phyloP scores from a whole-genome alignment of 345 rosid species.

The Lumnitzera littorea region DNA sequence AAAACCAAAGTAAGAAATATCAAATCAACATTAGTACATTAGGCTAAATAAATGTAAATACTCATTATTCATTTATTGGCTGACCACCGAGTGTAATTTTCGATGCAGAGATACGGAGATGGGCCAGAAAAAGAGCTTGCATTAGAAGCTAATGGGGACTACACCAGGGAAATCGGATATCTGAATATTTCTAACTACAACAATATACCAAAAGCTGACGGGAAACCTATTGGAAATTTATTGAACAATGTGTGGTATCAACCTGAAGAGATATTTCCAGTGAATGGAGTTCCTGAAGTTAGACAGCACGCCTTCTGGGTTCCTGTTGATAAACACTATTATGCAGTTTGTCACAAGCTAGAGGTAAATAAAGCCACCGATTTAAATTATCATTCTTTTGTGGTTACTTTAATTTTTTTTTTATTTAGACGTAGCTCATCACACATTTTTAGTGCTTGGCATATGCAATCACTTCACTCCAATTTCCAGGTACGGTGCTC shows the following conservation, averaged over 20 bases:
- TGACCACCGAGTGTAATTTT: no score
- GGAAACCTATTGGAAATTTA: slow-evolving; percentile 22
- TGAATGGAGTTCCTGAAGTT: slow-evolving; percentile 56
- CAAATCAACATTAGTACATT: no score
- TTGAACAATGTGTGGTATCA: slow-evolving; percentile 69
- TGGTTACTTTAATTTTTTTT: no score
- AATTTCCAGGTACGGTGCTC: no score
- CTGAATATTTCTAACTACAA: slow-evolving; percentile 33
- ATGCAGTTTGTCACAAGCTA: slow-evolving; percentile 29
- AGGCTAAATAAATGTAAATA: no score
- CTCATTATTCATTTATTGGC: no score
- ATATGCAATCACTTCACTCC: no score
- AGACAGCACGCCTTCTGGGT: slow-evolving; percentile 62
- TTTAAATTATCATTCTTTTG: background rate
- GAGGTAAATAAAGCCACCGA: slow-evolving; percentile 22
- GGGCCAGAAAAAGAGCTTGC: slow-evolving; percentile 46
- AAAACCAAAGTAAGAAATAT: no score
- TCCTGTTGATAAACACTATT: slow-evolving; percentile 42
- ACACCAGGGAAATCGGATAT: slow-evolving; percentile 50
- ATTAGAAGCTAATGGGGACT: slow-evolving; percentile 62
- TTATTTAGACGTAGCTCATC: no score
- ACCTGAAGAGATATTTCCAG: slow-evolving; percentile 68
- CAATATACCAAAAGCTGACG: slow-evolving; percentile 4
- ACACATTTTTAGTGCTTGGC: no score
- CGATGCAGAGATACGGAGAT: slow-evolving; percentile 44